A percentile compares a stretch with the other conserved stretches of the same genome.
Conservation (phyloP, 768 basidiomycete species). For the Lactifluus hygrophoroides region DNA sequence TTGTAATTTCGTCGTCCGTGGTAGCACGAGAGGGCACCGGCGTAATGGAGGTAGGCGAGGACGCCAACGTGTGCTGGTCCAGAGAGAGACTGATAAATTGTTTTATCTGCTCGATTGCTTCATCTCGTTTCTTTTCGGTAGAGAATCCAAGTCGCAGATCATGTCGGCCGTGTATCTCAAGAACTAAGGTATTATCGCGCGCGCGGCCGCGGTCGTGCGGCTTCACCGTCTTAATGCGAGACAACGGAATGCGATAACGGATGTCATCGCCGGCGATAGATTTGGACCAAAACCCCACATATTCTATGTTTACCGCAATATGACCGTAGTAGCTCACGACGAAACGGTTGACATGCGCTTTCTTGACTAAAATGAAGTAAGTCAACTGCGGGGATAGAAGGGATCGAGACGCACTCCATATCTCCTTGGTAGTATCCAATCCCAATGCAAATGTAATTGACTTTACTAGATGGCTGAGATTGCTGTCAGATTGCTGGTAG, state of each 20-base stretch:
- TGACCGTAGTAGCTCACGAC: constrained; percentile 10
- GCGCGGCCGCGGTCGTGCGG: neutral
- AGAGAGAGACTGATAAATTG: constrained; percentile 2
- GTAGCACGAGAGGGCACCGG: neutral
- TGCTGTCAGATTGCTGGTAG: neutral
- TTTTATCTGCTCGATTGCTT: constrained; percentile 6
- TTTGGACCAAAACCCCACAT: constrained; percentile 18
- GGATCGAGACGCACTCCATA: constrained; percentile 11
- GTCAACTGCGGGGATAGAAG: neutral
- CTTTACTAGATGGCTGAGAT: constrained; percentile 7
- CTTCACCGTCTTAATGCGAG: constrained; percentile 7
- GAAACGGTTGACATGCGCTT: constrained; percentile 12
- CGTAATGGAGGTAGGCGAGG: neutral
- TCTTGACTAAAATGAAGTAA: constrained; percentile 6
- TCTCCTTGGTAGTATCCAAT: constrained; percentile 11
- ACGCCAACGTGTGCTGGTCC: neutral
- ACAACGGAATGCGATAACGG: constrained; percentile 16
- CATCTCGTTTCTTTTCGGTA: constrained; percentile 11
- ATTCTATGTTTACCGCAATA: constrained; percentile 12
- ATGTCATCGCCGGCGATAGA: constrained; percentile 11
- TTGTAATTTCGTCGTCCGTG: neutral
- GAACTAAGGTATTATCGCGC: constrained; percentile 4
- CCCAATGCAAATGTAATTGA: constrained; percentile 8
- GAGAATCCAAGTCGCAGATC: constrained; percentile 12
- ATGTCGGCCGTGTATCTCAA: constrained; percentile 12